Base-by-base conservation (phyloP, 179 eudicot species). In the Silene coronaria region DNA sequence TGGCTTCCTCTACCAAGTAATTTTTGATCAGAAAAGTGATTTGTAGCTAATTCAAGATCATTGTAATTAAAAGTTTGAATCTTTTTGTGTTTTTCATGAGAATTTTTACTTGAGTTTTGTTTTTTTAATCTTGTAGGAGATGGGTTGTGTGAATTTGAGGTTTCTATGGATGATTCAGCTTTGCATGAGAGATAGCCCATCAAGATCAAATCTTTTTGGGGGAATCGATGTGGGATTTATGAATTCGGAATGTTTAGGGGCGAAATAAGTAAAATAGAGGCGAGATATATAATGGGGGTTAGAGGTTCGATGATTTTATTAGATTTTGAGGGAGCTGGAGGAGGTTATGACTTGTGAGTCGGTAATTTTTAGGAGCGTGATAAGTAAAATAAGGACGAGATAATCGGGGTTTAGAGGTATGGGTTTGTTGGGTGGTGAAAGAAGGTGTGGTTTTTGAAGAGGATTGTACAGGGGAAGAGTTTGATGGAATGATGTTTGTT, bases 1-100 rank as follows among this genome's bases (percentile, higher is more conserved):
- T 93, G 98, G 83, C 98, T 93, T 71, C 97, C 98, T 72, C 89
- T 78, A 13, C 97, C 98, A 2, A 93, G 86, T 11, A 93, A 92
- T 67, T 86, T 91, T 30, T 84, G 87, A 9, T 82, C 84, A 6
- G 97, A 90, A 82, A 93, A 93, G 67, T 87, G 82, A 74, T 83
- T 78, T 9, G 98, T 93, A 63, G 98, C 98, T n/a, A 75, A 57
- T 59, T 86, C 82, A 8, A 93, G 92, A 74, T 90, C 97, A 17
- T 57, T 84, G 85, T 90, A 93, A 30, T 81, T 75, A 70, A 91
- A 93, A 48, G 92, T 70, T 58, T 89, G 78, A 74, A 93, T 78
- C 51, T 86, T 91, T 75, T 73, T 61, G 65, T 85, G 86, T 77
- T 78, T 81, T 78, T 80, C 67, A 63, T 81, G 57, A 65, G 68